These are phyloP conservation scores for Trypanosoma rangeli DNA, from an alignment of 208 protist genomes.

Conservation along the genomic window DNA sequence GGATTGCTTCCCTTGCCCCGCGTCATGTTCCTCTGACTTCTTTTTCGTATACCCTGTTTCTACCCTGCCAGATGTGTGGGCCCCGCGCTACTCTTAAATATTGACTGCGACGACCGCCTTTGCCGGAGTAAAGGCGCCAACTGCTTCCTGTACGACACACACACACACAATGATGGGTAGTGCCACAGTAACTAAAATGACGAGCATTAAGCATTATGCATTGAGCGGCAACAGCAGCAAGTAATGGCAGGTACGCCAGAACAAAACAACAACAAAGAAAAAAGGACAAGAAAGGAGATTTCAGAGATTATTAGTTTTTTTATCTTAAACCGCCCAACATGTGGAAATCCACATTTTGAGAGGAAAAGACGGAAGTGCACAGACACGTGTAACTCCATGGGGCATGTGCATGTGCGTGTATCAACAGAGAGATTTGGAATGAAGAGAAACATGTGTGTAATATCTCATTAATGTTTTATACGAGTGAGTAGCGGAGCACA, in stretches of 20 bases:
- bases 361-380: not conserved
- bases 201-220: too few relatives aligned
- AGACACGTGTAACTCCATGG: not conserved
- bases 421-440: not conserved
- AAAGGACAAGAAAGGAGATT: conserved; percentile 12
- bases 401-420: not conserved
- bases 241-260: not conserved
- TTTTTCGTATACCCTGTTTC: not conserved
- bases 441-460: not conserved
- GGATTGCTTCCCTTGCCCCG: conserved; percentile 88
- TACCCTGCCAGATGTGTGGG: not conserved
- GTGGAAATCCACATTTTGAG: not conserved
- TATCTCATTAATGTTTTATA: not conserved
- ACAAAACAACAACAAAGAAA: conserved; percentile 2
- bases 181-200: not conserved
- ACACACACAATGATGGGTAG: not conserved
- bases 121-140: not conserved
- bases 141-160: not conserved
- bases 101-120: not conserved
- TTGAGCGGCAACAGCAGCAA: not conserved
- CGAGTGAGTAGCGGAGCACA: not conserved
- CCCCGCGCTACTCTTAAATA: not conserved
- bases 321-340: not conserved
- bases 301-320: not conserved
- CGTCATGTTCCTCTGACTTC: conserved; percentile 47